Base-by-base conservation (phyloP, 768 basidiomycete genomes). In the Rhizopogon sp. region DNA sequence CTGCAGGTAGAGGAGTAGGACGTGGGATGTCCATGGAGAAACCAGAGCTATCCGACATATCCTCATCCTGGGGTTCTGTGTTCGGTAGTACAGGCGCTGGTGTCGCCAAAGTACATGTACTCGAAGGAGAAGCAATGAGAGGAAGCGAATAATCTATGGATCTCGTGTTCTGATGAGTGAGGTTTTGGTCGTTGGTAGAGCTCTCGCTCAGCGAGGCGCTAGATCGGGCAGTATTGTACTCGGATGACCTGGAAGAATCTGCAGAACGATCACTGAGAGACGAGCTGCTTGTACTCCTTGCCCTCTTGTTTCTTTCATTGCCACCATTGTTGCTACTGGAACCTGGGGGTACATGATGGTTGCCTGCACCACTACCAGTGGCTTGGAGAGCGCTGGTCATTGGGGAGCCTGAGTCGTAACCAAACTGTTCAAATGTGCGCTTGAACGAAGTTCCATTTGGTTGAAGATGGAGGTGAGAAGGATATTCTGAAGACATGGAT, bases 221-320 rank as follows among this genome's bases (percentile, higher is more conserved):
- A 50, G 71, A 68, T 44, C 65, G 67, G 28, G 70, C 66, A 49
- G 74, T 69, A 56, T 56, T 62, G 58, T 66, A 67, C 14, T 70
- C 64, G 13, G 74, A 76, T 6, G 74, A 73, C 4, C 68, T 63
- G 8, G 75, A 72, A 49, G 71, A 69, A 33, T 64, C 66, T 13
- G 62, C 64, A 22, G 66, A 64, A 56, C 53, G 57, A 41, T 70
- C 70, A 53, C 72, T 73, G n/a, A 67, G 69, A 43, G 76, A 70
- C 14, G 74, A 75, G 35, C 75, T 79, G 56, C 76, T 79, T 35
- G 76, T 78, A 56, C 82, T 83, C 44, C 83, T 70, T 4, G 83
- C 79, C 33, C 83, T 70, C 67, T 84, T 84, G 57, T 77, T 82
- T 55, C 81, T 77, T 53, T 80, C 74, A 59, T 79, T 77, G 45